Percentiles rank a stretch among this genome's conserved stretches.
Conservation (phyloP, 1,139 yeast species). For the Suhomyces wounanorum region DNA sequence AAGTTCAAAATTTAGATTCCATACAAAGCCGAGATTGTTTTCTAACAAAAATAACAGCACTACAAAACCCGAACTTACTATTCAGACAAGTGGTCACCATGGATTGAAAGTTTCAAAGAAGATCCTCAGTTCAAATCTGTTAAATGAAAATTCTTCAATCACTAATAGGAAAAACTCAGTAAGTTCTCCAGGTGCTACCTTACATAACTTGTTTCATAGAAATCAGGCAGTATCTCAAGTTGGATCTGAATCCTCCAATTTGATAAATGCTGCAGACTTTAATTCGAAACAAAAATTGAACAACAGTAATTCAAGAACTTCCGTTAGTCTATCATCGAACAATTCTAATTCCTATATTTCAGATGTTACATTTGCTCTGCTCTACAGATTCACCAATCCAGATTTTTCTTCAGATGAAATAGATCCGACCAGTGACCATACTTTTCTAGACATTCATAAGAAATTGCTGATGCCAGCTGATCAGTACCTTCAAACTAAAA, state of each 20-base stretch:
- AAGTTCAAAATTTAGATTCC: slow-evolving; percentile 16
- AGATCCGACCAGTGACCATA: slow-evolving; percentile 26
- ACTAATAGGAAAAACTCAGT: slow-evolving; percentile 28
- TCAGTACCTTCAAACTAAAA: slow-evolving; percentile 34
- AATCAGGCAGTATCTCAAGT: slow-evolving; percentile 23
- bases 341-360: slow-evolving; percentile 44
- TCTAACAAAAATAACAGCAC: slow-evolving; percentile 15
- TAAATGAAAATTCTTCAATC: slow-evolving; percentile 19
- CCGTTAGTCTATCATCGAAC: slow-evolving; percentile 41
- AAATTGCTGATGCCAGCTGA: slow-evolving; percentile 44
- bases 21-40: slow-evolving; percentile 21
- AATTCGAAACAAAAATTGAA: slow-evolving; percentile 17
- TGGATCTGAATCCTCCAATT: slow-evolving; percentile 5
- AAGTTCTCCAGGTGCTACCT: slow-evolving; percentile 38
- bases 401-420: slow-evolving; percentile 29
- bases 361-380: slow-evolving; percentile 36
- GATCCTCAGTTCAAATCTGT: slow-evolving; percentile 26
- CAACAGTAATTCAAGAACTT: slow-evolving; percentile 22
- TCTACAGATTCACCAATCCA: slow-evolving; percentile 44
- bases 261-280: slow-evolving; percentile 15
- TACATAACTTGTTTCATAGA: slow-evolving; percentile 41
- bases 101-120: slow-evolving; percentile 32
- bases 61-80: slow-evolving; percentile 31
- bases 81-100: slow-evolving; percentile 34
- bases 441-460: slow-evolving; percentile 36